A percentile compares a stretch with the other conserved stretches of the same genome.
Conservation (phyloP, 352 stramenopile genomes). For the Chrysophaeum taylorii region DNA sequence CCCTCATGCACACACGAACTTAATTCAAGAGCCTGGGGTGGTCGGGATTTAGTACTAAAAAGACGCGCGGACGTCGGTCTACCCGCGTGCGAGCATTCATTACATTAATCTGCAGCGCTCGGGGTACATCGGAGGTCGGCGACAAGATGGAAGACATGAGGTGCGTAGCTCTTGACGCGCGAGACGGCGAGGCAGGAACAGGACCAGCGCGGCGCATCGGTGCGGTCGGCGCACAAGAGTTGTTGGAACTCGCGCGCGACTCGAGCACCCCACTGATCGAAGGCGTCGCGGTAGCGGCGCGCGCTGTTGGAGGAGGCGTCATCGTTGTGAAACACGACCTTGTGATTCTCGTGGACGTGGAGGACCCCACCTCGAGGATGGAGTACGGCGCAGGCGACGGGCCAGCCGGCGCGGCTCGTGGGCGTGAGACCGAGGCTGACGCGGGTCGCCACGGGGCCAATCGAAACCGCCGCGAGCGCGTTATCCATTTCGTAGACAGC, state of each 20-base stretch:
- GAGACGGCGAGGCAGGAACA: conserved; percentile 66
- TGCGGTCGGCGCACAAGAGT: conserved; percentile 29
- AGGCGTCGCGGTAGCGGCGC: not conserved
- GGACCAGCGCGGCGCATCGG: conserved; percentile 39
- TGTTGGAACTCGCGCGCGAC: conserved; percentile 42
- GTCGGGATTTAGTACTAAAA: no score
- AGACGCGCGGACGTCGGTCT: no score
- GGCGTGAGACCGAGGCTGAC: not conserved
- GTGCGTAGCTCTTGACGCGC: conserved; percentile 74
- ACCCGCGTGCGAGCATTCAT: no score
- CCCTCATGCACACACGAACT: no score
- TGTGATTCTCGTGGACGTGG: conserved; percentile 89
- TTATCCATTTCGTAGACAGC: not conserved
- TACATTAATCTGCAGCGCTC: no score
- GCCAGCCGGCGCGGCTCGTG: not conserved
- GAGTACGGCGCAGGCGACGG: not conserved
- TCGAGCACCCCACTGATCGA: conserved; percentile 45
- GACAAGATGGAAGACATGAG: conserved; percentile 70
- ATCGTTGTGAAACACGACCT: conserved; percentile 60
- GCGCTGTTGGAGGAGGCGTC: conserved; percentile 21
- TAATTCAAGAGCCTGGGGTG: no score
- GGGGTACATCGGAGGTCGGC: no score
- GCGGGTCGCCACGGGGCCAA: not conserved
- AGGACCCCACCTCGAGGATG: conserved; percentile 65
- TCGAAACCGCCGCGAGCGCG: not conserved